phyloP scores from a whole-genome alignment of 148 eudicot species.

The Spergularia bocconei region DNA sequence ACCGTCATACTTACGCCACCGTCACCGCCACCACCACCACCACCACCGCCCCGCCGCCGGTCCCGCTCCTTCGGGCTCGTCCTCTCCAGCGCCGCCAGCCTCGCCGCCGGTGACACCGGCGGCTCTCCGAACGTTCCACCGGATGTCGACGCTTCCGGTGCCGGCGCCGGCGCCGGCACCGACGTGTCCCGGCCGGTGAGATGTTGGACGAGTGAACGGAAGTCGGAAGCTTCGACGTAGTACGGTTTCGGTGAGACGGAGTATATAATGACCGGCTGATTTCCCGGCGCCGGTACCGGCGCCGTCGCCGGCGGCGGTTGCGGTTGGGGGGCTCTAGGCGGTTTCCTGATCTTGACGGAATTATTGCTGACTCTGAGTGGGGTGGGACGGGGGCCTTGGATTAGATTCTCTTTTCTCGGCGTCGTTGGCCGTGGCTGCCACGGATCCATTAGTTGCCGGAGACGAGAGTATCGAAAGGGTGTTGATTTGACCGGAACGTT shows the following conservation, averaged over 20 bases:
- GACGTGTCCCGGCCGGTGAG: conserved; percentile 50
- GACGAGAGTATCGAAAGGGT: background rate
- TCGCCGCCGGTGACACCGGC: conserved; percentile 68
- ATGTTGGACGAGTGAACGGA: conserved; percentile 62
- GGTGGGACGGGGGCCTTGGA: conserved; percentile 76
- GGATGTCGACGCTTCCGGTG: background rate
- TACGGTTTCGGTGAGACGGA: conserved; percentile 69
- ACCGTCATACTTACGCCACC: background rate
- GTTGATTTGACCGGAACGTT: background rate
- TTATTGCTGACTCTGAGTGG: conserved; percentile 59
- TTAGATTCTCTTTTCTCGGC: conserved; percentile 31
- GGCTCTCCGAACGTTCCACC: background rate
- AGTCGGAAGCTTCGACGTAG: conserved; percentile 52
- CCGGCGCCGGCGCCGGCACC: conserved; percentile 6
- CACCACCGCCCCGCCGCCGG: conserved; percentile 20
- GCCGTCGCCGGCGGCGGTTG: conserved; percentile 8
- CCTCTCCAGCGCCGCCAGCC: conserved; percentile 58
- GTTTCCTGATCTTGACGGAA: conserved; percentile 60
- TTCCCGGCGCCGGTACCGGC: conserved; percentile 4
- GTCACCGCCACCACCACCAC: background rate
- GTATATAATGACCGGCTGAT: conserved; percentile 71
- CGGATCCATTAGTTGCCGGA: conserved; percentile 18
- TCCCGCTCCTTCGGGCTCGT: conserved; percentile 48
- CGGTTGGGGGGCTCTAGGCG: conserved; percentile 41
- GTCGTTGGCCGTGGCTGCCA: conserved; percentile 12